These are phyloP conservation scores for Anacardium occidentale DNA, from an alignment of 345 rosid species.

Conservation along the genomic window DNA sequence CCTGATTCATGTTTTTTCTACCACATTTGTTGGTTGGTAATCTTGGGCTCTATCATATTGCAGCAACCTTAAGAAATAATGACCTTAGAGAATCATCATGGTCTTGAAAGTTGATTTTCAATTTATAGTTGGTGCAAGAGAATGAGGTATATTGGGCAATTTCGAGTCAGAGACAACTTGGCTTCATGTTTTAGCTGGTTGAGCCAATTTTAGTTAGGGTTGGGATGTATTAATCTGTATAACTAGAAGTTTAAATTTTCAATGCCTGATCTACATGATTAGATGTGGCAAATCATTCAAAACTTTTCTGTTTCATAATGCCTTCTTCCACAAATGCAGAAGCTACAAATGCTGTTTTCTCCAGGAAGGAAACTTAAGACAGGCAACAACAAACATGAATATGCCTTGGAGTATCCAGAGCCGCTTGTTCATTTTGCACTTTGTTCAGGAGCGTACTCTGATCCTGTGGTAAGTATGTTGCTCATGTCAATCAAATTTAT, in stretches of 20 bases:
- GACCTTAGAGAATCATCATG: background rate
- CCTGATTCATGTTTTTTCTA: no score
- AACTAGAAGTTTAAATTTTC: background rate
- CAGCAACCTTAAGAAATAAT: background rate
- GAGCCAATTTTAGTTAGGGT: background rate
- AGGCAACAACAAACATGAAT: constrained; percentile 50
- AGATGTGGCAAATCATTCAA: background rate
- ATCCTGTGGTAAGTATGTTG: constrained; percentile 53
- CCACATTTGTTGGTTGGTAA: no score
- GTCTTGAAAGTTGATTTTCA: background rate
- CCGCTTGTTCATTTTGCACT: constrained; percentile 84
- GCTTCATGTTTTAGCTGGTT: no score
- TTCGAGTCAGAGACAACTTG: no score
- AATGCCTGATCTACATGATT: background rate
- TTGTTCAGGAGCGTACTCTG: constrained; percentile 71
- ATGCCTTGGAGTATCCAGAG: constrained; percentile 77
- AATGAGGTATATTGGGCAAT: background rate
- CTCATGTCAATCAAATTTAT: no score
- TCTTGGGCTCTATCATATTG: no score
- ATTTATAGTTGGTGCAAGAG: background rate
- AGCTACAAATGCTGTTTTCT: constrained; percentile 72
- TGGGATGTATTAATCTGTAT: background rate
- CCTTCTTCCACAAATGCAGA: constrained; percentile 42
- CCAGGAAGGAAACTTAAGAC: constrained; percentile 64
- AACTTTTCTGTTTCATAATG: background rate